A percentile compares a stretch with the other conserved stretches of the same genome.
These are phyloP conservation scores for Megacollybia marginata DNA, from an alignment of 768 basidiomycete genomes.

Conservation along the genomic window DNA sequence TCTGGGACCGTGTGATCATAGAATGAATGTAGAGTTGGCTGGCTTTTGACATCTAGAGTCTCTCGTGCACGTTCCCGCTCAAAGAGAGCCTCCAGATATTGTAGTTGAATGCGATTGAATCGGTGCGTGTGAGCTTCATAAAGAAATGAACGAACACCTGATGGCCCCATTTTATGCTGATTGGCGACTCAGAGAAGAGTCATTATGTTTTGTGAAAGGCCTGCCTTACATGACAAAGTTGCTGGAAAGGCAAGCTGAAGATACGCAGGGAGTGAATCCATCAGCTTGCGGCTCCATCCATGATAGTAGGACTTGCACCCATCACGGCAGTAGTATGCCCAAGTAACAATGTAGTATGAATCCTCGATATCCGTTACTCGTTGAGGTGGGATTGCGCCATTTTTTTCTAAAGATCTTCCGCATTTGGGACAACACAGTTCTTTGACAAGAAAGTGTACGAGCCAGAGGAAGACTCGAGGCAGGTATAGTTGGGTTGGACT, in stretches of 20 bases:
- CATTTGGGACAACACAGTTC: constrained; percentile 8
- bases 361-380: not conserved
- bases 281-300: constrained; percentile 8
- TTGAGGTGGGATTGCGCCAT: not conserved
- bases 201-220: constrained; percentile 10
- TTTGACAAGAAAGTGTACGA: constrained; percentile 13
- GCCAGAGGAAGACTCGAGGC: constrained; percentile 14
- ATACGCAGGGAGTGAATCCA: constrained; percentile 10
- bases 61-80: not conserved
- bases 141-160: constrained; percentile 11
- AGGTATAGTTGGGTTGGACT: constrained; percentile 8
- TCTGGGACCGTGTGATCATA: not conserved
- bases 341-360: constrained; percentile 16
- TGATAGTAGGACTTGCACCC: constrained; percentile 10
- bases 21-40: constrained; percentile 2
- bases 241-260: constrained; percentile 12
- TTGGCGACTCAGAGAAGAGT: constrained; percentile 10
- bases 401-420: constrained; percentile 9
- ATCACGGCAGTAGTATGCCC: constrained; percentile 17
- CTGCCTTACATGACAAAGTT: constrained; percentile 8
- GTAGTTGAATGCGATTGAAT: constrained; percentile 9
- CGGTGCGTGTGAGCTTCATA: constrained; percentile 13
- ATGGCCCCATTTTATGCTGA: constrained; percentile 19
- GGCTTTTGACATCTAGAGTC: not conserved
- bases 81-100: constrained; percentile 15